Conservation (phyloP, 73 alveolate genomes). For the Paramecium caudatum region DNA sequence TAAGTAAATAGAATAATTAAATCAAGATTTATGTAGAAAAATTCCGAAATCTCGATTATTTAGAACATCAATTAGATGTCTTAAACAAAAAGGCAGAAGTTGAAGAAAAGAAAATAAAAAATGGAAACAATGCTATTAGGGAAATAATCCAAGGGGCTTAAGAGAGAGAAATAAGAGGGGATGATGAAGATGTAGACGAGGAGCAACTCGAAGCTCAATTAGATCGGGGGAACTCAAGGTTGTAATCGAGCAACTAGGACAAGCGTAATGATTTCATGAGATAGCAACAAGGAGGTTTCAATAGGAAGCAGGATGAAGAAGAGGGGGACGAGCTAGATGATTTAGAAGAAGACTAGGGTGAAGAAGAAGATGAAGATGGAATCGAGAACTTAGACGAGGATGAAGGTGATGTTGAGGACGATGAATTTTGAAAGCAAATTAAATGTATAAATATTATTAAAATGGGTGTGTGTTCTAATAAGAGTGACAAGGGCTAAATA, state of each 20-base stretch:
- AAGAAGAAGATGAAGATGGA: conserved; percentile 79
- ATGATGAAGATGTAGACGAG: conserved; percentile 54
- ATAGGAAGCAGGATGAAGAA: conserved; percentile 3
- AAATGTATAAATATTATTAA: conserved; percentile 28
- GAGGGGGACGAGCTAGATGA: conserved; percentile 70
- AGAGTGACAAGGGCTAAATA: neutral
- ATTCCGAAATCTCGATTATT: conserved; percentile 95
- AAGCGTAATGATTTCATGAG: conserved; percentile 52
- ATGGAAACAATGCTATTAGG: conserved; percentile 29
- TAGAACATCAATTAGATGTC: conserved; percentile 93
- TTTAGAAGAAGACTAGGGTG: conserved; percentile 64
- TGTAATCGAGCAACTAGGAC: neutral
- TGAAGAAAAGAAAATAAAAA: conserved; percentile 11
- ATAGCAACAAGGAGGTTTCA: conserved; percentile 80
- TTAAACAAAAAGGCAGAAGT: conserved; percentile 84
- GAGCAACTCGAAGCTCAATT: conserved; percentile 16
- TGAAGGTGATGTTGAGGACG: conserved; percentile 73
- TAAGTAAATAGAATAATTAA: conserved; percentile 47
- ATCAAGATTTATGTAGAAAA: conserved; percentile 89
- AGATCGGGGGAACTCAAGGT: conserved; percentile 61
- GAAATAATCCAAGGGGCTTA: neutral
- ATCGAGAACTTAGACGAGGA: conserved; percentile 78
- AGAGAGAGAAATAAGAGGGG: neutral
- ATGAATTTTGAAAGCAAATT: neutral
- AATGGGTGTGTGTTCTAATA: conserved; percentile 24